Evolutionary conservation across 2,329 filamentous ascomycete species (phyloP).

Genomic region (Exserohilum rostratum): DNA sequence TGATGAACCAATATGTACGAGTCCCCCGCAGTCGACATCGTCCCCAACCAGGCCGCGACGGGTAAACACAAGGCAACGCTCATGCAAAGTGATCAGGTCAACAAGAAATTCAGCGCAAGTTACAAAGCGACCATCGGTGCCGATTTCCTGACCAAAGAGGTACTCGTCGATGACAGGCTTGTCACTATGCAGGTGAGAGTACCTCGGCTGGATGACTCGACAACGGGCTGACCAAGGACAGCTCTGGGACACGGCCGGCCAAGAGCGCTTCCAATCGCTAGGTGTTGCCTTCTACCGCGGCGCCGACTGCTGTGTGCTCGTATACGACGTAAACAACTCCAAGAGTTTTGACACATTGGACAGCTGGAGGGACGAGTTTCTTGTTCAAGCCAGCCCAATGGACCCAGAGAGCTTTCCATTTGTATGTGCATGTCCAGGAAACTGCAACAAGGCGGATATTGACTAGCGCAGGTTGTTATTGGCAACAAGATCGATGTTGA

Average conservation of each 20-base stretch:
- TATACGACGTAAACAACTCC: slow-evolving; percentile 98
- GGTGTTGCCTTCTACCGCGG: slow-evolving; percentile 97
- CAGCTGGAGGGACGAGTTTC: slow-evolving; percentile 97
- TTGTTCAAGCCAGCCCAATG: slow-evolving; percentile 95
- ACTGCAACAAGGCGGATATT: slow-evolving; percentile 9
- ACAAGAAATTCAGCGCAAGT: slow-evolving; percentile 99
- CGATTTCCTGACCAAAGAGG: slow-evolving; percentile 97
- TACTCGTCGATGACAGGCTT: slow-evolving; percentile 92
- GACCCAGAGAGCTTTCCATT: slow-evolving; percentile 98
- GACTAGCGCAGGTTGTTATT: slow-evolving; percentile 74
- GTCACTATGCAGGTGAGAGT: slow-evolving; percentile 93
- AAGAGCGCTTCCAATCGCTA: slow-evolving; percentile 96
- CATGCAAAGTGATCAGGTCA: slow-evolving; percentile 70
- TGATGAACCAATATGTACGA: slow-evolving; percentile 99
- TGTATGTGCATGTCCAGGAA: slow-evolving; percentile 60
- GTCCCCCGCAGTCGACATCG: slow-evolving; percentile 3
- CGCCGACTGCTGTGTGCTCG: slow-evolving; percentile 95
- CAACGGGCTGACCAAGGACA: slow-evolving; percentile 50
- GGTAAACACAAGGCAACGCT: slow-evolving; percentile 4
- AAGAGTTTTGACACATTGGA: slow-evolving; percentile 99
- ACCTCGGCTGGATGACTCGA: slow-evolving; percentile 6
- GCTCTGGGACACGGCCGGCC: slow-evolving; percentile 98
- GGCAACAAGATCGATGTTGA: slow-evolving; percentile 99
- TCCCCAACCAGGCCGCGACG: neutral
- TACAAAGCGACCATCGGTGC: slow-evolving; percentile 99